Base-by-base conservation (phyloP, 106 monocot genomes). In the Iris macrosiphon region DNA sequence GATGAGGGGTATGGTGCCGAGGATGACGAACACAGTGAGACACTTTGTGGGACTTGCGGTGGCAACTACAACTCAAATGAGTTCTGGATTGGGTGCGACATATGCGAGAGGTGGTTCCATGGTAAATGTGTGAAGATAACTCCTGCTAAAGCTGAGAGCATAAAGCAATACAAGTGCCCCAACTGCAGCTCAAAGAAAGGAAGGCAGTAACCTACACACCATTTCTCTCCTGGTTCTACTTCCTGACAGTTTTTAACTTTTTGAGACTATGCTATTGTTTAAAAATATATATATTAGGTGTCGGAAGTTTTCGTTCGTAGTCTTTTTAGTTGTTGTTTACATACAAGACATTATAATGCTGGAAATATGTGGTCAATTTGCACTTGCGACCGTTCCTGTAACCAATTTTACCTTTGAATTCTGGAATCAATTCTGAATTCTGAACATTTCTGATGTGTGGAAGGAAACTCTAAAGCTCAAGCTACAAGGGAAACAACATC, bases 51-150 rank as follows among this genome's bases (percentile, higher is more conserved):
- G 26, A 60, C 63, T 5, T 79, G 84, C 12, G 79, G 79, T 21
- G 79, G 75, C 5, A 75, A 74, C 44, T 79, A 79, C 46, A 84
- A 59, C 40, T 42, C 70, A 4, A 67, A 72, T 23, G 84, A 84
- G 55, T 84, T 84, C 44, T 84, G 79, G 84, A 84, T 84, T 31
- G 74, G 75, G 2, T 84, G 84, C 32, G 84, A 84, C 45, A 55
- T 75, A 8, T 84, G 84, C 41, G 84, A 84, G 65, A 74, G 70
- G 65, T 84, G 84, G 84, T 84, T 74, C 42, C 83, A 84, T 39
- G 79, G 84, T 6, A 84, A 79, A 35, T 84, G 79, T 42, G 79
- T 84, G 53, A 84, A 84, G 52, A 84, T 84, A 40, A 79, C 84
- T 1, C 84, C 84, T 0, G 79, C 83, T 1, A 84, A 75, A 63